These are phyloP conservation scores for Cyclotella atomus DNA, from an alignment of 108 stramenopile genomes.

Conservation along the genomic window DNA sequence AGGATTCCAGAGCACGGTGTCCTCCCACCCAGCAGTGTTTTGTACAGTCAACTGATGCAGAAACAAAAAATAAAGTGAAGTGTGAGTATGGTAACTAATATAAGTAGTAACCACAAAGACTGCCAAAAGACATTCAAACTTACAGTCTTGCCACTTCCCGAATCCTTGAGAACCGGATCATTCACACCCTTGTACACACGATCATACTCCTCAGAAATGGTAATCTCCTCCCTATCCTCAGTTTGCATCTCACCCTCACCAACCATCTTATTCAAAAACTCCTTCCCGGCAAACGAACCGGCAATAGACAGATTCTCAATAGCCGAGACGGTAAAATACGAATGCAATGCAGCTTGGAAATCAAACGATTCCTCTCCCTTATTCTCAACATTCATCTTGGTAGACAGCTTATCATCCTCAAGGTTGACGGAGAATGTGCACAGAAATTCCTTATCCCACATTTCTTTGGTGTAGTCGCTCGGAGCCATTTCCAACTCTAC, in stretches of 20 bases:
- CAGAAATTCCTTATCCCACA: constrained; percentile 96
- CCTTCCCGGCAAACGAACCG: constrained; percentile 90
- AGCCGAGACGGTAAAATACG: constrained; percentile 93
- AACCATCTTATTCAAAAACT: constrained; percentile 89
- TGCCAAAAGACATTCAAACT: constrained; percentile 16
- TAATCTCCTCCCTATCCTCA: constrained; percentile 84
- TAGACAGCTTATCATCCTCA: constrained; percentile 79
- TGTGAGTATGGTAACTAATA: background rate
- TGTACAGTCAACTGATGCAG: constrained; percentile 63
- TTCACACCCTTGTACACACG: constrained; percentile 94
- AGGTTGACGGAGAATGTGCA: constrained; percentile 85
- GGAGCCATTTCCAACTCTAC: constrained; percentile 85
- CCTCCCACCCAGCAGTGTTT: constrained; percentile 91
- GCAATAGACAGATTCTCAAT: constrained; percentile 87
- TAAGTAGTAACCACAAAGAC: too few species aligned
- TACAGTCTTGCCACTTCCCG: constrained; percentile 85
- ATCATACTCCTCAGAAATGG: constrained; percentile 91
- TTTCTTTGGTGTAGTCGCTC: constrained; percentile 91
- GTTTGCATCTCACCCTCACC: constrained; percentile 89
- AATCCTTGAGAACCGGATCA: constrained; percentile 89
- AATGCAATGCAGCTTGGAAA: constrained; percentile 95
- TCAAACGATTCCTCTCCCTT: constrained; percentile 87
- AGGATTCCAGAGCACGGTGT: constrained; percentile 95
- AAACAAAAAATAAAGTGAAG: constrained; percentile 10
- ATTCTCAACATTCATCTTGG: constrained; percentile 89